phyloP scores from a whole-genome alignment of 2,329 filamentous ascomycete species.

The Xylaria polymorpha region DNA sequence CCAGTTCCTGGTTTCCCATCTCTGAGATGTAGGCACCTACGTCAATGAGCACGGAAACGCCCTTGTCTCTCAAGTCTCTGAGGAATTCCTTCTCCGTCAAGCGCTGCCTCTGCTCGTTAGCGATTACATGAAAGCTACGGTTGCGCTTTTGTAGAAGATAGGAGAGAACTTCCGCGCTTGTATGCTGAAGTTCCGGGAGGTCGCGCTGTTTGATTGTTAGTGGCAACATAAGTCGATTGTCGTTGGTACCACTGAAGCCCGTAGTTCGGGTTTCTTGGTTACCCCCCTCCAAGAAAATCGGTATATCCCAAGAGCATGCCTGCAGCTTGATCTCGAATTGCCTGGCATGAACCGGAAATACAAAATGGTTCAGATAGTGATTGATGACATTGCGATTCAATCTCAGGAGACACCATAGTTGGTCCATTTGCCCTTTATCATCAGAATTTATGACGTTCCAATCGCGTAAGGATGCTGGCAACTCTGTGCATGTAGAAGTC shows the following conservation, averaged over 20 bases:
- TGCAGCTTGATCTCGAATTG: constrained; percentile 73
- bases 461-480: constrained; percentile 59
- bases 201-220: constrained; percentile 70
- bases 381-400: constrained; percentile 64
- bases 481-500: constrained; percentile 50
- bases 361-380: constrained; percentile 70
- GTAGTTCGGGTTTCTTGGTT: constrained; percentile 43
- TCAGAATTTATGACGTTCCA: constrained; percentile 70
- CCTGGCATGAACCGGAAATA: constrained; percentile 73
- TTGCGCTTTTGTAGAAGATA: constrained; percentile 67
- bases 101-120: constrained; percentile 48
- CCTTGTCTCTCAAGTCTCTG: constrained; percentile 24
- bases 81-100: constrained; percentile 57
- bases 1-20: constrained; percentile 64
- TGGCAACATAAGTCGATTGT: constrained; percentile 69
- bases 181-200: constrained; percentile 65
- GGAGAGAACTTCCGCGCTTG: constrained; percentile 70
- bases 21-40: constrained; percentile 74
- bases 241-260: constrained; percentile 79
- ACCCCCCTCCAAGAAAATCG: constrained; percentile 52
- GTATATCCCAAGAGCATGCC: constrained; percentile 75
- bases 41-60: constrained; percentile 66
- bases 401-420: constrained; percentile 62
- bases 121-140: constrained; percentile 55
- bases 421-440: constrained; percentile 61